Percentiles rank a stretch among this genome's conserved stretches.
These are phyloP conservation scores for Brassica napus DNA, from an alignment of 345 rosid species.

Conservation along the genomic window DNA sequence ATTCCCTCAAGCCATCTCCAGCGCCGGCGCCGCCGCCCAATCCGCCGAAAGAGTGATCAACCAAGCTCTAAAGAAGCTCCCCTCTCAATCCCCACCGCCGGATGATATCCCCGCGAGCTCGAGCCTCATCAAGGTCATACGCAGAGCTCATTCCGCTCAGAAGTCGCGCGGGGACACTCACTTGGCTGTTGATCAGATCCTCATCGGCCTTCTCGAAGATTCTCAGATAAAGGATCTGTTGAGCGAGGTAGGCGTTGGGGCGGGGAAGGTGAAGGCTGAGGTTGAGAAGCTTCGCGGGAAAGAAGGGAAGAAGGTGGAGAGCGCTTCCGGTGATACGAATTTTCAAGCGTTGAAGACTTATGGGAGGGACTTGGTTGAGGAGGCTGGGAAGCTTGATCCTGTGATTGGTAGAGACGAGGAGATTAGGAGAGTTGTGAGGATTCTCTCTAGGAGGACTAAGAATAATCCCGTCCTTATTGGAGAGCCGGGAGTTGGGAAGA, in stretches of 20 bases:
- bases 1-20: slow-evolving; percentile 62
- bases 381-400: slow-evolving; percentile 92
- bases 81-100: slow-evolving; percentile 77
- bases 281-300: slow-evolving; percentile 87
- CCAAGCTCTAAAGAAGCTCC: slow-evolving; percentile 71
- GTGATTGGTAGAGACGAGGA: slow-evolving; percentile 93
- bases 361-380: slow-evolving; percentile 88
- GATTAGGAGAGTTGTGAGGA: slow-evolving; percentile 76
- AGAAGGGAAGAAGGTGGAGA: slow-evolving; percentile 89
- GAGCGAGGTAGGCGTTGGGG: slow-evolving; percentile 65
- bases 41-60: slow-evolving; percentile 69
- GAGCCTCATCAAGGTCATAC: slow-evolving; percentile 62
- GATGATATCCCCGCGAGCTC: slow-evolving; percentile 78
- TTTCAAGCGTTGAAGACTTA: slow-evolving; percentile 89
- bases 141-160: slow-evolving; percentile 76
- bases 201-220: slow-evolving; percentile 83
- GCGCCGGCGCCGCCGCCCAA: slow-evolving; percentile 61
- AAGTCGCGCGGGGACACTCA: slow-evolving; percentile 68
- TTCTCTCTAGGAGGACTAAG: slow-evolving; percentile 84
- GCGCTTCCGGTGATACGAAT: slow-evolving; percentile 74
- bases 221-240: slow-evolving; percentile 71
- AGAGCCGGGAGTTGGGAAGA: slow-evolving; percentile 94
- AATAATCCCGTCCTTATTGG: slow-evolving; percentile 95
- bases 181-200: slow-evolving; percentile 78
- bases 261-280: slow-evolving; percentile 62